phyloP scores from a whole-genome alignment of 352 stramenopile genomes.

The Phytophthora cryptogea region DNA sequence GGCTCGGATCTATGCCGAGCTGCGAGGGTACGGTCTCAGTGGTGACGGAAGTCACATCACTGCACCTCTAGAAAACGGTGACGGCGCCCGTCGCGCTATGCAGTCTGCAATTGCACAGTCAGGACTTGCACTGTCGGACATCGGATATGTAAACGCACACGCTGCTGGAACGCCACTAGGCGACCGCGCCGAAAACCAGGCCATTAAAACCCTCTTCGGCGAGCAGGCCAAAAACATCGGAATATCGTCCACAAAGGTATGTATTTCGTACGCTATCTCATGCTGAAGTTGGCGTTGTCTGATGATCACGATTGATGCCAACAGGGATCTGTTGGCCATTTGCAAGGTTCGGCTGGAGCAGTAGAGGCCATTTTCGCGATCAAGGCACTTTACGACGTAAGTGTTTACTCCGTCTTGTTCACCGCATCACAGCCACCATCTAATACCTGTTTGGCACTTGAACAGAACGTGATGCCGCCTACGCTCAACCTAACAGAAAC shows the following conservation, averaged over 20 bases:
- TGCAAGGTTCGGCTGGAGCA: constrained; percentile 95
- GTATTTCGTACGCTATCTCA: too few species aligned
- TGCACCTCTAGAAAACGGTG: constrained; percentile 63
- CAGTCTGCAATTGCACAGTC: constrained; percentile 85
- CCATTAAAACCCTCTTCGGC: constrained; percentile 90
- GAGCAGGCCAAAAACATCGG: constrained; percentile 52
- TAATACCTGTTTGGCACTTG: background rate
- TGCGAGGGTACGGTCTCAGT: constrained; percentile 95
- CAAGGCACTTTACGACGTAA: constrained; percentile 88
- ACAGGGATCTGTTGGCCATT: constrained; percentile 92
- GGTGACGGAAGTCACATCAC: constrained; percentile 97
- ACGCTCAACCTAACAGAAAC: constrained; percentile 93
- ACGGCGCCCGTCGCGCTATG: constrained; percentile 91
- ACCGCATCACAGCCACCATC: background rate
- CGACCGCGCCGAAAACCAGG: constrained; percentile 94
- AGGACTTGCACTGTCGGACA: constrained; percentile 71
- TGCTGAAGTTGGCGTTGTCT: too few species aligned
- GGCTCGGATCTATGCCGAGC: constrained; percentile 94
- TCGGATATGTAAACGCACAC: constrained; percentile 98
- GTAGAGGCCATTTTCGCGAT: constrained; percentile 97
- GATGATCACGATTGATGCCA: background rate
- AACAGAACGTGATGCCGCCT: constrained; percentile 88
- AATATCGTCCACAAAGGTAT: constrained; percentile 87
- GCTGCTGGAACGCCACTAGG: constrained; percentile 98
- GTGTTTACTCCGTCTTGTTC: constrained; percentile 6